These are phyloP conservation scores for Fistulina hepatica DNA, from an alignment of 1,284 basidiomycete species.

Conservation along the genomic window DNA sequence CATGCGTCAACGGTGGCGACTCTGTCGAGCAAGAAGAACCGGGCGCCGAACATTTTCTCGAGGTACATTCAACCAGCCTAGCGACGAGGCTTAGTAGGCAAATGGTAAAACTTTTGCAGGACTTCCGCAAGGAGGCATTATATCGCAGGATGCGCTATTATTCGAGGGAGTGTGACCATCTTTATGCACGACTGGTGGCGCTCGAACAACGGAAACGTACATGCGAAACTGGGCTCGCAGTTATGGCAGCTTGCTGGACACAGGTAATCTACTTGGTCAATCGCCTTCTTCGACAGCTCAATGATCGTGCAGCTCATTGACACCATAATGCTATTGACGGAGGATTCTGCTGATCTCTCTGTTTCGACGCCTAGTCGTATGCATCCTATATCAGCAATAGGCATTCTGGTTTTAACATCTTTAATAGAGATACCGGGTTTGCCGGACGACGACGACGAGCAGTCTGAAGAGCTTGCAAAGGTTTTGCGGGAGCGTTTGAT, in stretches of 20 bases:
- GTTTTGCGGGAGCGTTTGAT: slow-evolving; percentile 45
- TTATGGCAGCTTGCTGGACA: slow-evolving; percentile 82
- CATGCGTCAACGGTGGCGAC: slow-evolving; percentile 46
- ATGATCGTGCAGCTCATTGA: slow-evolving; percentile 44
- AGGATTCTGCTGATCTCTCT: background rate
- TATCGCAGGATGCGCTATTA: slow-evolving; percentile 89
- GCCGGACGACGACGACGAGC: slow-evolving; percentile 37
- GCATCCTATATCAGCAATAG: background rate
- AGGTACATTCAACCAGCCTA: too few species aligned
- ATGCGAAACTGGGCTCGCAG: slow-evolving; percentile 70
- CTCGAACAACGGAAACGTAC: slow-evolving; percentile 64
- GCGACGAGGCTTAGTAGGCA: too few species aligned
- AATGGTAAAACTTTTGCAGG: slow-evolving; percentile 36
- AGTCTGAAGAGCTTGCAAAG: slow-evolving; percentile 32
- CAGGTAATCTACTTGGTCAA: slow-evolving; percentile 44
- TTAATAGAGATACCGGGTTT: slow-evolving; percentile 16
- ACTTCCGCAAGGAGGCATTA: slow-evolving; percentile 85
- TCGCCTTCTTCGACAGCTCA: slow-evolving; percentile 6
- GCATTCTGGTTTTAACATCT: background rate
- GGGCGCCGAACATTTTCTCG: too few species aligned
- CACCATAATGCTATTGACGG: slow-evolving; percentile 30
- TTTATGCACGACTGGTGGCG: slow-evolving; percentile 55
- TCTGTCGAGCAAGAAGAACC: slow-evolving; percentile 43
- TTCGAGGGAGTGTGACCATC: slow-evolving; percentile 69
- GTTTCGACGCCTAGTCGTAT: background rate